Evolutionary conservation across 2,329 filamentous ascomycete genomes (phyloP).

Genomic region (Epichloe elymi): DNA sequence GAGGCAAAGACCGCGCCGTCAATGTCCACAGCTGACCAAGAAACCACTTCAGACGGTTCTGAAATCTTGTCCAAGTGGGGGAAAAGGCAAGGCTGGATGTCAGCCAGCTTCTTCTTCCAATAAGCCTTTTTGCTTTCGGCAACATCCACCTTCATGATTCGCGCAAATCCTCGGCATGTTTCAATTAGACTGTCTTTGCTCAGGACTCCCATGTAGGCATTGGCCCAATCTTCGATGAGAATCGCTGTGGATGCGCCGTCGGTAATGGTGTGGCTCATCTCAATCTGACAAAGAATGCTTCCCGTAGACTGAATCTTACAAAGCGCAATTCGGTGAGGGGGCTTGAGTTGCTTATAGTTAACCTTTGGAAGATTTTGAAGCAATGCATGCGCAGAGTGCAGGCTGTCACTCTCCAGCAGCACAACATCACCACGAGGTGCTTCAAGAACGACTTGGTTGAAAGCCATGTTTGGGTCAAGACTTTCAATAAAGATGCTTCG

Average conservation of each 20-base stretch:
- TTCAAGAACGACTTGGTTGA: slow-evolving; percentile 5
- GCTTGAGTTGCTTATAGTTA: slow-evolving; percentile 1
- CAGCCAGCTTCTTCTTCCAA: slow-evolving; percentile 6
- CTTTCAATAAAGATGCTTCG: slow-evolving; percentile 7
- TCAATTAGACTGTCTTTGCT: background rate
- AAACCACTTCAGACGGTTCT: background rate
- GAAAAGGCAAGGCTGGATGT: slow-evolving; percentile 7
- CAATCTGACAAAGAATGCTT: slow-evolving; percentile 14
- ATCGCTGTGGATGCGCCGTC: slow-evolving; percentile 19
- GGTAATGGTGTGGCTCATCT: slow-evolving; percentile 22
- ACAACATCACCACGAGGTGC: background rate
- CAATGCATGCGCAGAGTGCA: background rate
- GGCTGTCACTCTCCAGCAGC: background rate
- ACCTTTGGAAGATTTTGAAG: background rate
- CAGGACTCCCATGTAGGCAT: slow-evolving; percentile 1
- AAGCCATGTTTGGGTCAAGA: background rate
- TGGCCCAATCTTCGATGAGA: slow-evolving; percentile 5
- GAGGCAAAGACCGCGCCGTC: background rate
- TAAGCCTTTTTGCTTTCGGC: slow-evolving; percentile 2
- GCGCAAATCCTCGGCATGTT: slow-evolving; percentile 2
- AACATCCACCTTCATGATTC: slow-evolving; percentile 1
- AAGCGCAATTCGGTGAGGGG: slow-evolving; percentile 1
- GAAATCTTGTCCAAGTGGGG: background rate
- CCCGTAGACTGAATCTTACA: background rate
- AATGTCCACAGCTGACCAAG: background rate